Evolutionary conservation across 306 rosid species (phyloP), one percentile per base, ranked within the genome.

Genomic region (Casuarina glauca): DNA sequence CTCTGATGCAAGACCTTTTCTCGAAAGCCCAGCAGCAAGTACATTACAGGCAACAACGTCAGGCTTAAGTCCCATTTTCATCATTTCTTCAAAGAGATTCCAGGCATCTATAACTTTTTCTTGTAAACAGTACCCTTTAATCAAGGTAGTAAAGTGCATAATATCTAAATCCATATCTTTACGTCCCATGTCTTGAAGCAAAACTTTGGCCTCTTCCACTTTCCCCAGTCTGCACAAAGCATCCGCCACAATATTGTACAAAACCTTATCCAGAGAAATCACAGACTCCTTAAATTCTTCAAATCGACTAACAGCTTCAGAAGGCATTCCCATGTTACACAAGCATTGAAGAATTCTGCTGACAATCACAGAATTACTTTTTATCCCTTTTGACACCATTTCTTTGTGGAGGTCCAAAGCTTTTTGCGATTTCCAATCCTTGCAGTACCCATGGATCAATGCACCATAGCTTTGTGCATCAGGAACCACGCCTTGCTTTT

Each of bases 371-470:
- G 92, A 94, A 78, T 94, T 90, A 17, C 92, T 84, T 72, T 88
- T 89, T 80, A 90, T 76, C 20, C 96, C 97, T 72, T 72, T 89
- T 1, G 85, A 83, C 81, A 84, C 60, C 98, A 94, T 92, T 60
- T 78, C 81, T 72, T 57, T 46, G 12, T 87, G 91, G 54, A 90
- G 75, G 44, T 78, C 75, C 66, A 88, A 58, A 76, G 97, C 97
- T 85, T 79, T 86, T 17, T 54, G 76, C 75, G 85, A 61, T 78
- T 80, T 84, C 82, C 72, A 67, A 55, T 69, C 82, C 89, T 87
- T 94, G 87, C 96, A 91, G 71, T 89, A 92, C 45, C 97, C 94
- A 38, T 74, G 62, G 69, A 94, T 90, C 81, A 94, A 79, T n/a
- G 85, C 86, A 54, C 88, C 62, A 73, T 80, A 94, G 73, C 80